Base-by-base conservation (phyloP, 1,284 basidiomycete species). In the Melanopsichium pennsylvanicum region DNA sequence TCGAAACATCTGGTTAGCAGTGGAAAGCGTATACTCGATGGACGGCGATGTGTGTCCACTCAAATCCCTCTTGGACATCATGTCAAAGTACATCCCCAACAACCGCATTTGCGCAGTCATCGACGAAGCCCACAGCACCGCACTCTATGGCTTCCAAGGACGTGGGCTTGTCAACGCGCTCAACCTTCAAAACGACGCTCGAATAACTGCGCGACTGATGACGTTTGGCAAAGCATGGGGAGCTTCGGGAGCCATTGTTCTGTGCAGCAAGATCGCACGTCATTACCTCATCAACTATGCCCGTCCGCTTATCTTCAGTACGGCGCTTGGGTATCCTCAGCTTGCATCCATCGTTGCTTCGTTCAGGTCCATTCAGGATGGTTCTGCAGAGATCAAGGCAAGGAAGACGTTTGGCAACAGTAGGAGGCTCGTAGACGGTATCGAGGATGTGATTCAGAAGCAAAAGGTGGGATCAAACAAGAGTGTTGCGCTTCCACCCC, bases 21-120 rank as follows among this genome's bases (percentile, higher is more conserved):
- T 96, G 15, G 94, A 97, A 84, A 88, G 87, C 36, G 82, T 97
- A 50, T 97, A 97, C 78, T 92, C 90, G 60, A 97, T 97, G 94
- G 94, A 97, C 74, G 94, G 94, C 15, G 94, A 93, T 40, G 85
- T 94, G 56, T 87, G 90, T 1, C 92, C 92, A 1, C 83, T 97
- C 13, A 61, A 66, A 6, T 85, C 86, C 29, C 88, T 96, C 49
- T 85, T 88, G 13, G 84, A 85, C 13, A 73, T 85, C 4, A 75
- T 90, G 33, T 88, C 89, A 32, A 82, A 84, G 21, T 69, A 86
- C 21, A 84, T 92, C 31, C 88, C 88, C 0, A 56, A 74, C 4
- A 13, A 44, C 1, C 52, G 61, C 16, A 59, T 68, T 25, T 71
- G 64, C 39, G 61, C 72, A 11, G 80, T 93, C 11, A 89, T 93